Evolutionary conservation across 2,329 filamentous ascomycete genomes (phyloP).

Genomic region (Knufia fluminis): DNA sequence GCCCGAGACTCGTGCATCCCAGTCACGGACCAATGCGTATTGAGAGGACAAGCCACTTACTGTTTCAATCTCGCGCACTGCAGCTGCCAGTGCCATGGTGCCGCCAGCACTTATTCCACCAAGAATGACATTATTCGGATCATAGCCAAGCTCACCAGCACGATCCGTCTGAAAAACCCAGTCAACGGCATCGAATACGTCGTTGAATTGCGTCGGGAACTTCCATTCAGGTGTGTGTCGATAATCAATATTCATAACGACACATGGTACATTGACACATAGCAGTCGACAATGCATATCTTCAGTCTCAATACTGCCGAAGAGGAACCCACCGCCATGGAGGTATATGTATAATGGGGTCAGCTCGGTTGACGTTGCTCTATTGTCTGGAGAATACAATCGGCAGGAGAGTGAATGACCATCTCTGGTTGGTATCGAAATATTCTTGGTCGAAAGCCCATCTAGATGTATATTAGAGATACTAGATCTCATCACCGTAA

Average conservation of each 20-base stretch:
- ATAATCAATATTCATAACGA: conserved; percentile 49
- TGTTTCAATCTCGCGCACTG: too few species aligned
- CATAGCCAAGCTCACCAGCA: conserved; percentile 33
- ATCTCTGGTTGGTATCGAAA: too few species aligned
- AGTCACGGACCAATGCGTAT: too few species aligned
- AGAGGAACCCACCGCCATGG: conserved; percentile 44
- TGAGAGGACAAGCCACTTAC: too few species aligned
- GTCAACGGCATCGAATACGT: conserved; percentile 40
- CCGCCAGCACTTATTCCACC: background rate
- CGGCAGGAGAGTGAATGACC: too few species aligned
- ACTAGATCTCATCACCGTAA: too few species aligned
- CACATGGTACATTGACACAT: conserved; percentile 29
- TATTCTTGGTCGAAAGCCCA: too few species aligned
- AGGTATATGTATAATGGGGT: conserved; percentile 45
- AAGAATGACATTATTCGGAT: conserved; percentile 19
- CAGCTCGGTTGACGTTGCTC: too few species aligned
- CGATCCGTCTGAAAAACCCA: conserved; percentile 24
- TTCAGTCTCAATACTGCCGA: conserved; percentile 45
- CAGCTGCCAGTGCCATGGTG: too few species aligned
- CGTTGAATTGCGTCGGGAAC: conserved; percentile 46
- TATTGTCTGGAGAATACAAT: too few species aligned
- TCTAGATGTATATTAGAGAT: too few species aligned
- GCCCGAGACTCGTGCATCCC: too few species aligned
- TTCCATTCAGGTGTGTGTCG: conserved; percentile 47
- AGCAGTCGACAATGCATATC: conserved; percentile 44